Percentiles rank a stretch among this genome's conserved stretches.
Evolutionary conservation across 2,329 filamentous ascomycete genomes (phyloP).

Genomic region (Neonectria magnoliae): DNA sequence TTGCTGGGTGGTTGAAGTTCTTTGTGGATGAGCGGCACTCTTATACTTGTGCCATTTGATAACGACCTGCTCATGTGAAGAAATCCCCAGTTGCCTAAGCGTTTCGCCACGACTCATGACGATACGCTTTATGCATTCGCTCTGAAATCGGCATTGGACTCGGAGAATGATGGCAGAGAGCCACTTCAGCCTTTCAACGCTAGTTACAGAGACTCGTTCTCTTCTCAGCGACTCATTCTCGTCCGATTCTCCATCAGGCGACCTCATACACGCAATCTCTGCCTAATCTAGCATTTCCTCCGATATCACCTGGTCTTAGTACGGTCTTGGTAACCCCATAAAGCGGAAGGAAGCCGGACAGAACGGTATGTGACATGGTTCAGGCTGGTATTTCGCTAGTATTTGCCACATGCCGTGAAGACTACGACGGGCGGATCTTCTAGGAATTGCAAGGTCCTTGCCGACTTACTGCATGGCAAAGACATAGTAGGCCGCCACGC

Average conservation of each 20-base stretch:
- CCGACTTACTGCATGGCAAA: no score
- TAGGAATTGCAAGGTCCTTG: no score
- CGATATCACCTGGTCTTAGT: no score
- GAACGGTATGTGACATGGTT: no score
- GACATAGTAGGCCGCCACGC: no score
- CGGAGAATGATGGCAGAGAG: background rate
- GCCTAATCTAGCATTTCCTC: background rate
- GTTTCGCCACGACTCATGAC: background rate
- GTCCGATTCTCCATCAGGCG: no score
- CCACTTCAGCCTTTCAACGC: background rate
- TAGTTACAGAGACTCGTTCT: background rate
- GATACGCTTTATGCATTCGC: background rate
- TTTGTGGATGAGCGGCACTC: background rate
- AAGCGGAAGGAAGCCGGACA: no score
- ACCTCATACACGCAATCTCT: background rate
- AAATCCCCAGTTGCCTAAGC: background rate
- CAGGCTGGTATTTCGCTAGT: no score
- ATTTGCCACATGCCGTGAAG: no score
- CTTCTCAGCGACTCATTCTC: background rate
- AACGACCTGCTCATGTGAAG: background rate
- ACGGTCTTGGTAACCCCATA: no score
- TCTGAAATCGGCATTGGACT: background rate
- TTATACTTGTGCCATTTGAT: background rate
- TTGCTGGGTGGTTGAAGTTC: background rate
- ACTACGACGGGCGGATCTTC: no score